phyloP scores from a whole-genome alignment of 83 land plant species.

The Picea engelmannii region DNA sequence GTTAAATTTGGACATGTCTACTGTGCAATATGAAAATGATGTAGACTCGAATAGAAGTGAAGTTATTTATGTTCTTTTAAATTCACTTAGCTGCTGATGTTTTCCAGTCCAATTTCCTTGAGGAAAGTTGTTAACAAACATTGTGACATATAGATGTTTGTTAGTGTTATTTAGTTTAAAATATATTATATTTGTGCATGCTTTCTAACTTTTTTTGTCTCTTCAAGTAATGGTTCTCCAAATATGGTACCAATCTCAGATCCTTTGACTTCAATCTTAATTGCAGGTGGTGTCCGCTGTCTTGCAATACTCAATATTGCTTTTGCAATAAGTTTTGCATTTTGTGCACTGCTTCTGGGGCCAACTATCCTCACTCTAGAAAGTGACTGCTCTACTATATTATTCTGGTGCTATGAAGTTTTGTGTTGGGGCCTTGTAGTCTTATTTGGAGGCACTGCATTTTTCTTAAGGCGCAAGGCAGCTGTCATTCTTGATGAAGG shows the following conservation, averaged over 20 bases:
- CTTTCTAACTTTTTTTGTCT: not conserved
- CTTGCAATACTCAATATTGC: slow-evolving; percentile 72
- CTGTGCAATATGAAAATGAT: not conserved
- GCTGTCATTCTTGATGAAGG: slow-evolving; percentile 83
- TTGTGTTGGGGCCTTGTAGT: slow-evolving; percentile 82
- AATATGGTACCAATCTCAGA: not conserved
- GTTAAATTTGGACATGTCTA: not conserved
- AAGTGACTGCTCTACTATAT: slow-evolving; percentile 71
- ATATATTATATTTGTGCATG: not conserved
- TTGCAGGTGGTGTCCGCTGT: slow-evolving; percentile 93
- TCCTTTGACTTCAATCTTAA: slow-evolving; percentile 3
- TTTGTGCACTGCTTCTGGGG: slow-evolving; percentile 83
- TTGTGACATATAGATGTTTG: not conserved
- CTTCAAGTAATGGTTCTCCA: not conserved
- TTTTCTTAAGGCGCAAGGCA: slow-evolving; percentile 81
- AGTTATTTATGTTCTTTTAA: not conserved
- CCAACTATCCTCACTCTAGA: slow-evolving; percentile 77
- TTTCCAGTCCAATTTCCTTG: not conserved
- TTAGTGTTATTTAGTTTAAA: not conserved
- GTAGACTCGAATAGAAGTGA: not conserved
- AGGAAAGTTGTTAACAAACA: not conserved
- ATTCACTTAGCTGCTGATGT: not conserved
- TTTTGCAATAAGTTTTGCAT: slow-evolving; percentile 67
- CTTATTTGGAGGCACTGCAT: slow-evolving; percentile 75
- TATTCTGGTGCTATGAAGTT: slow-evolving; percentile 97